Evolutionary conservation across 2,329 filamentous ascomycete species (phyloP).

Genomic region (Xylaria arbuscula): DNA sequence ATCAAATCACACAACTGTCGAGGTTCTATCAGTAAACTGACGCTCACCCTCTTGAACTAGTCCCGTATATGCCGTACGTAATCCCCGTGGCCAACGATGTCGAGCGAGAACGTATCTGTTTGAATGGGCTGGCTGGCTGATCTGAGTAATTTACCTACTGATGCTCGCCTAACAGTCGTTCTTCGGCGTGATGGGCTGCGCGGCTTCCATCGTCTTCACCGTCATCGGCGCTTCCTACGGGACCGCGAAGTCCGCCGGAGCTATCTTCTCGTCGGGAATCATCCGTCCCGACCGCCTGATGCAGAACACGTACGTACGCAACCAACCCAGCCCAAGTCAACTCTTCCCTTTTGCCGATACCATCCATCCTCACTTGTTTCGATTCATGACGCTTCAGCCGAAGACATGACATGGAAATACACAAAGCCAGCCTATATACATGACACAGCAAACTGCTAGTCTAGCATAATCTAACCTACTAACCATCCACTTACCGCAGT

Average conservation of each 20-base stretch:
- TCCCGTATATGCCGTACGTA: slow-evolving; percentile 58
- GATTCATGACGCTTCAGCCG: background rate
- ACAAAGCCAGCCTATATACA: background rate
- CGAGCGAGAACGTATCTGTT: background rate
- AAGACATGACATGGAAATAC: background rate
- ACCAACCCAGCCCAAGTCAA: background rate
- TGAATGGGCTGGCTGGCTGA: background rate
- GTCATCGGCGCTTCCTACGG: slow-evolving; percentile 96
- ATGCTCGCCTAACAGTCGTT: slow-evolving; percentile 63
- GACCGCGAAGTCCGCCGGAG: slow-evolving; percentile 87
- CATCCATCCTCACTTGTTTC: background rate
- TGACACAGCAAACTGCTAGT: background rate
- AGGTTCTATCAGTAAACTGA: slow-evolving; percentile 12
- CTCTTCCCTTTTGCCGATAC: background rate
- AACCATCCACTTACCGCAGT: slow-evolving; percentile 24
- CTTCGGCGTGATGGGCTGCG: slow-evolving; percentile 86
- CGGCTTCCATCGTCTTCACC: slow-evolving; percentile 91
- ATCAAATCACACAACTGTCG: background rate
- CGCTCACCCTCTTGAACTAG: slow-evolving; percentile 41
- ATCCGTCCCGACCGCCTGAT: slow-evolving; percentile 58
- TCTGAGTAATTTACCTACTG: background rate
- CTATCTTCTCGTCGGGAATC: slow-evolving; percentile 58
- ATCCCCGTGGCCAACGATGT: background rate
- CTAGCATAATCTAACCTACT: background rate
- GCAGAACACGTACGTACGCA: slow-evolving; percentile 53